Evolutionary conservation across 202 grass and related monocot species (phyloP).

Genomic region (Dendrocalamus latiflorus): DNA sequence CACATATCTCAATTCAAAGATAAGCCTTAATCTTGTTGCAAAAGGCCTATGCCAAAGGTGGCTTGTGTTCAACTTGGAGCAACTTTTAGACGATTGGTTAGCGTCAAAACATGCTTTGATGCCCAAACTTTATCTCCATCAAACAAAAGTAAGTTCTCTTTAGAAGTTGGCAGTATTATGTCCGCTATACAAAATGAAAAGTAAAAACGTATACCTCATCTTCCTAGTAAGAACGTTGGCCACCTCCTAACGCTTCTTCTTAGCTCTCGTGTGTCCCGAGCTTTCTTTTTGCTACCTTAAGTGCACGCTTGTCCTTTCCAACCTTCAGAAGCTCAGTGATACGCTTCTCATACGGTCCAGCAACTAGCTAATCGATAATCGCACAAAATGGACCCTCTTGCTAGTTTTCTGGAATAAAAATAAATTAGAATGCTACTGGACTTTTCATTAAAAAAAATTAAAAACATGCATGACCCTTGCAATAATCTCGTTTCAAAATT

Average conservation of each 20-base stretch:
- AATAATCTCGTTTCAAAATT: too few relatives aligned
- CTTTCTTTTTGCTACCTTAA: conserved; percentile 68
- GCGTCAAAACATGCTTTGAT: conserved; percentile 24
- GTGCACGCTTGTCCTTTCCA: too few relatives aligned
- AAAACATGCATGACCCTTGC: too few relatives aligned
- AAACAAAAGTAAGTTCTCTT: conserved; percentile 30
- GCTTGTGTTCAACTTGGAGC: conserved; percentile 3
- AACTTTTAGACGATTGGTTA: conserved; percentile 20
- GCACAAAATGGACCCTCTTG: conserved; percentile 43
- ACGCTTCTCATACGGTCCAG: conserved; percentile 57
- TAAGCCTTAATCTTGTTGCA: background rate
- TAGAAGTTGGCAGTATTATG: conserved; percentile 10
- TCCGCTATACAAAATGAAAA: conserved; percentile 9
- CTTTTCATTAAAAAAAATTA: too few relatives aligned
- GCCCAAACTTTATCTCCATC: background rate
- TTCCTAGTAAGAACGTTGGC: conserved; percentile 58
- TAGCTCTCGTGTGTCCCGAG: conserved; percentile 63
- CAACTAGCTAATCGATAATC: conserved; percentile 53
- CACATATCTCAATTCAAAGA: background rate
- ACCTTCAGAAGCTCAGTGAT: conserved; percentile 61
- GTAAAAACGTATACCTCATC: conserved; percentile 56
- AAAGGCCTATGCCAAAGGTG: conserved; percentile 7
- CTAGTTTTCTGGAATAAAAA: conserved; percentile 42
- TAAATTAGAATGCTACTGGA: background rate
- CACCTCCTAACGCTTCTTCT: conserved; percentile 76